These are phyloP conservation scores for Pythium myriotylum DNA, from an alignment of 352 stramenopile genomes.

Conservation along the genomic window DNA sequence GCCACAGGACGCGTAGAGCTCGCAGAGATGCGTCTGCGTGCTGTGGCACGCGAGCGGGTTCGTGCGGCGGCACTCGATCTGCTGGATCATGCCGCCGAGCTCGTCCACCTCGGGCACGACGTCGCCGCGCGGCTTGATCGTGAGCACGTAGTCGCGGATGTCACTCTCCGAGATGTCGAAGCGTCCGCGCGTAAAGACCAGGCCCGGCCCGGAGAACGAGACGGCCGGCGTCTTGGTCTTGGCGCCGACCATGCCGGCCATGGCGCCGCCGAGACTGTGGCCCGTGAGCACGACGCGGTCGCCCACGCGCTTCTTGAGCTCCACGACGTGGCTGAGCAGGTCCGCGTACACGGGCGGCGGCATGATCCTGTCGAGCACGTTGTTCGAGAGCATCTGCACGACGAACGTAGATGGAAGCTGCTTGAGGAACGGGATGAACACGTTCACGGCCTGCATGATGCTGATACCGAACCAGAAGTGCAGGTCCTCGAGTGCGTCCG, in stretches of 20 bases:
- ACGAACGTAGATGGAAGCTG: constrained; percentile 79
- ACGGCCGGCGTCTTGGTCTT: constrained; percentile 80
- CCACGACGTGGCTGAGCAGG: constrained; percentile 63
- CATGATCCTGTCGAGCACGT: constrained; percentile 68
- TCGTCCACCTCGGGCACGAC: constrained; percentile 84
- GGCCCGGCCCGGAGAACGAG: constrained; percentile 79
- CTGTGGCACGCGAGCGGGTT: constrained; percentile 86
- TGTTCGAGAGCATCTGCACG: constrained; percentile 84
- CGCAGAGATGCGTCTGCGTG: constrained; percentile 83
- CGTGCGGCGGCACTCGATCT: constrained; percentile 80
- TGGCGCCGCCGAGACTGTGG: constrained; percentile 82
- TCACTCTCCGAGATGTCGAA: constrained; percentile 72
- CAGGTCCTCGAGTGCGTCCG: constrained; percentile 83
- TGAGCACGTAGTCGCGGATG: constrained; percentile 86
- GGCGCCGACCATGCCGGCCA: constrained; percentile 84
- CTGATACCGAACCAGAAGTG: constrained; percentile 89
- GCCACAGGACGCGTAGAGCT: constrained; percentile 80
- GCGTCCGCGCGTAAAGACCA: constrained; percentile 80
- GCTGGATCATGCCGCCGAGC: constrained; percentile 85
- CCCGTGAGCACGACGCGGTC: constrained; percentile 80
- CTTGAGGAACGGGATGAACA: constrained; percentile 87
- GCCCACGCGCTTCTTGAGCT: constrained; percentile 65
- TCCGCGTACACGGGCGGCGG: constrained; percentile 78
- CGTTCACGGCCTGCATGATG: constrained; percentile 86
- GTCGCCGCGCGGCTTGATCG: constrained; percentile 78